Conservation (phyloP, 2,329 filamentous ascomycete genomes). For the Sporothrix inflata region DNA sequence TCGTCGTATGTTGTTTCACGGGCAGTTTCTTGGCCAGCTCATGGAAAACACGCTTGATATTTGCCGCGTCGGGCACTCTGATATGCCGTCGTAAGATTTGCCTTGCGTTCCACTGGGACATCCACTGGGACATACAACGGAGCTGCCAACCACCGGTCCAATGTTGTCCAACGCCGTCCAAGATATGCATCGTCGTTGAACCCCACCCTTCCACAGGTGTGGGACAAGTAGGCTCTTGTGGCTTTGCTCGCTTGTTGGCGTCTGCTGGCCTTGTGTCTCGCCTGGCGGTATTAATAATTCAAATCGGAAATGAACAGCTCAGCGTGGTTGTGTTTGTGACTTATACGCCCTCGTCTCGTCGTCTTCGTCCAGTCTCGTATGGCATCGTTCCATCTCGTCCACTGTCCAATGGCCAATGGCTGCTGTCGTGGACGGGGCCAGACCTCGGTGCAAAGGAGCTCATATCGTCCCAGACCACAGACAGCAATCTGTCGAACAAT, state of each 20-base stretch:
- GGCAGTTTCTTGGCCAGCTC: too few species aligned
- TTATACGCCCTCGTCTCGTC: too few species aligned
- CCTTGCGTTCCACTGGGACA: too few species aligned
- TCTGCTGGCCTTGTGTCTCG: not conserved
- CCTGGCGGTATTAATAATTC: constrained; percentile 15
- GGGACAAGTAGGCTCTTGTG: not conserved
- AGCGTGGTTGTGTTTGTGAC: not conserved
- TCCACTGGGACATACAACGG: not conserved
- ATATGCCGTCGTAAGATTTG: not conserved
- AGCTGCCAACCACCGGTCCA: not conserved
- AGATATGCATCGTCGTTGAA: not conserved
- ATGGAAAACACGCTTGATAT: too few species aligned
- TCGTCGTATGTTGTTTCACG: too few species aligned
- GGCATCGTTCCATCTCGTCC: not conserved
- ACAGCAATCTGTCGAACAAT: not conserved
- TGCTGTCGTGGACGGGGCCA: too few species aligned
- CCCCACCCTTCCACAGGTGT: not conserved
- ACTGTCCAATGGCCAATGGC: not conserved
- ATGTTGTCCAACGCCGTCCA: not conserved
- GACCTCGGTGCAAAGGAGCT: not conserved
- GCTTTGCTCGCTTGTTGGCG: not conserved
- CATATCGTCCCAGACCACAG: not conserved
- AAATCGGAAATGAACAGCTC: not conserved
- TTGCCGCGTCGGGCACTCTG: not conserved
- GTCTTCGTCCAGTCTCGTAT: not conserved